Conservation (phyloP, 768 basidiomycete genomes). For the Podaxis mareebaensis region DNA sequence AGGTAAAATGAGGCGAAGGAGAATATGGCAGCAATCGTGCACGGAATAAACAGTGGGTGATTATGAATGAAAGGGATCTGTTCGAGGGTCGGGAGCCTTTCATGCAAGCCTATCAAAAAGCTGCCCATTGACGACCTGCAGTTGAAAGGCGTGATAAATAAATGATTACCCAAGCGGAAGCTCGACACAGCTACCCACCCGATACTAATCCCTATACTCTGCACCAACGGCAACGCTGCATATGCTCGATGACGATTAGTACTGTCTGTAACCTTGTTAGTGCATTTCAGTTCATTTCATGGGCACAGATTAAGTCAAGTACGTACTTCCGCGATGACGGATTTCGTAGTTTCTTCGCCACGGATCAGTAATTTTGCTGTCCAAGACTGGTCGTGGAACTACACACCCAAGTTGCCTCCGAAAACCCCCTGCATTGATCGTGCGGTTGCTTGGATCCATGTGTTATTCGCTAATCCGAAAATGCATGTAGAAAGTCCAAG, state of each 20-base stretch:
- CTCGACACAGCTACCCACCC: slow-evolving; percentile 20
- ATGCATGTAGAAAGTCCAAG: slow-evolving; percentile 36
- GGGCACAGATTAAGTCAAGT: neutral
- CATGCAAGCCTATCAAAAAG: slow-evolving; percentile 28
- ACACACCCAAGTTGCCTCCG: slow-evolving; percentile 35
- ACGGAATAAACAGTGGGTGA: slow-evolving; percentile 40
- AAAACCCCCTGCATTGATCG: slow-evolving; percentile 38
- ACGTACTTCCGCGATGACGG: slow-evolving; percentile 37
- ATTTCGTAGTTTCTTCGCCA: slow-evolving; percentile 29
- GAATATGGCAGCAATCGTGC: slow-evolving; percentile 27
- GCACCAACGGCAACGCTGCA: slow-evolving; percentile 25
- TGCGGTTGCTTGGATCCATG: slow-evolving; percentile 30
- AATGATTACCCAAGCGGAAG: neutral
- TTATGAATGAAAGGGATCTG: slow-evolving; percentile 23
- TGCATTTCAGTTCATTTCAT: neutral
- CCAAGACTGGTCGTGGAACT: neutral
- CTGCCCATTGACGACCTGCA: slow-evolving; percentile 32
- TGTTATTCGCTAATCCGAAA: slow-evolving; percentile 43
- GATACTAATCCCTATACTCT: slow-evolving; percentile 24
- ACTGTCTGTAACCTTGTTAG: slow-evolving; percentile 28
- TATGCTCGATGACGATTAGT: slow-evolving; percentile 29
- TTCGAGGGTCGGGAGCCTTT: slow-evolving; percentile 24
- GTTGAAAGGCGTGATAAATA: neutral
- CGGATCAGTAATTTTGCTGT: neutral
- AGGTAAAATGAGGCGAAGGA: slow-evolving; percentile 24